Conservation (phyloP, 1,284 basidiomycete genomes). For the Volvariella surrecta region DNA sequence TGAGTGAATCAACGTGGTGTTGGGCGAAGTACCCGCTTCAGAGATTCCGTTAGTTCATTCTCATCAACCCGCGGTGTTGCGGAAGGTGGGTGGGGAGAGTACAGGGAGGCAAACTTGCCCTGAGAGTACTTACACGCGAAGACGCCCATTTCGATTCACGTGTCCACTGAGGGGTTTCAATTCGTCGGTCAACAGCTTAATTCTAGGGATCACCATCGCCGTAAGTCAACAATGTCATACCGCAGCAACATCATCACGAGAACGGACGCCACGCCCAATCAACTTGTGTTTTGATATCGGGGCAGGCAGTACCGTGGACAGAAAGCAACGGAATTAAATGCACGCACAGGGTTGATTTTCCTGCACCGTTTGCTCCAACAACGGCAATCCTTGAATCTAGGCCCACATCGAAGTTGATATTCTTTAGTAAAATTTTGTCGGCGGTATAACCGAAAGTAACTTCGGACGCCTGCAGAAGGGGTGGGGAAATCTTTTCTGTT, state of each 20-base stretch:
- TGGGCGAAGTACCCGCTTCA: slow-evolving; percentile 89
- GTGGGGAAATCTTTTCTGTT: slow-evolving; percentile 93
- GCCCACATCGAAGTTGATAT: slow-evolving; percentile 85
- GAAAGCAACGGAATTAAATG: neutral
- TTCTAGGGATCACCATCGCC: slow-evolving; percentile 34
- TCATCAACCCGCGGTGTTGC: too few species aligned
- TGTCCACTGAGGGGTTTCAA: slow-evolving; percentile 76
- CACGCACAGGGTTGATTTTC: slow-evolving; percentile 71
- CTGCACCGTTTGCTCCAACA: slow-evolving; percentile 79
- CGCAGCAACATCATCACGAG: slow-evolving; percentile 1
- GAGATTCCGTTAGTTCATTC: slow-evolving; percentile 3
- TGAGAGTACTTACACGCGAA: slow-evolving; percentile 61
- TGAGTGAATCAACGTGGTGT: slow-evolving; percentile 94
- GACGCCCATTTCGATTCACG: slow-evolving; percentile 83
- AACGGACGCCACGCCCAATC: too few species aligned
- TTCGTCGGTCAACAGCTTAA: slow-evolving; percentile 94
- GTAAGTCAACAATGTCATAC: slow-evolving; percentile 1
- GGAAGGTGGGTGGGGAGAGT: neutral
- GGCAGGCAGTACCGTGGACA: neutral
- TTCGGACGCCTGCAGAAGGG: slow-evolving; percentile 89
- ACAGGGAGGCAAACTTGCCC: neutral
- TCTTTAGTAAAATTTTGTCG: slow-evolving; percentile 75
- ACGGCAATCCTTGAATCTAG: slow-evolving; percentile 87
- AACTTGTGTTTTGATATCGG: neutral
- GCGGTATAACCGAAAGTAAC: slow-evolving; percentile 87